These are phyloP conservation scores for Fusarium kyushuense DNA, from an alignment of 2,329 filamentous ascomycete genomes.

Conservation along the genomic window DNA sequence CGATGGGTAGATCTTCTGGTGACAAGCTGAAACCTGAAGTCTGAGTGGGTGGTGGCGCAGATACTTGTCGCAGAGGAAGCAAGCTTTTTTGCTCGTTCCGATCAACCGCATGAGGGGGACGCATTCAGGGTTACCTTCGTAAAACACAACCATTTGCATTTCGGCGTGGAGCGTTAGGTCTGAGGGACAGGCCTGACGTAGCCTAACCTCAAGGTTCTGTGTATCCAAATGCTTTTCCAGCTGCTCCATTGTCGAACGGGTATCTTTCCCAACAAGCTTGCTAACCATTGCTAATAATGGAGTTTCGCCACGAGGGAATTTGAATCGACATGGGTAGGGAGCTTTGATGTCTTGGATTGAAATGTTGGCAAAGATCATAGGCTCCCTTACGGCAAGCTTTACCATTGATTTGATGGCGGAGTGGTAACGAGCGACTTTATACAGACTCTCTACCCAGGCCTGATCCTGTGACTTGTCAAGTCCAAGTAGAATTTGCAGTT, in stretches of 20 bases:
- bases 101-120: constrained; percentile 45
- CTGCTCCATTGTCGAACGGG: constrained; percentile 24
- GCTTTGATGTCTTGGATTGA: neutral
- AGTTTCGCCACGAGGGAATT: neutral
- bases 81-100: constrained; percentile 52
- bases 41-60: constrained; percentile 43
- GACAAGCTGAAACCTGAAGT: constrained; percentile 47
- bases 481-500: constrained; percentile 32
- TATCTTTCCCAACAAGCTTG: neutral
- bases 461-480: constrained; percentile 3
- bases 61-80: constrained; percentile 49
- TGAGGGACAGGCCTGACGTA: constrained; percentile 40
- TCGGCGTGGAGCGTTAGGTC: constrained; percentile 50
- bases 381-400: constrained; percentile 45
- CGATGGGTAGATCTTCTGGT: constrained; percentile 51
- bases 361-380: constrained; percentile 30
- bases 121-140: constrained; percentile 43
- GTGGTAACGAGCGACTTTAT: constrained; percentile 49
- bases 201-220: constrained; percentile 2
- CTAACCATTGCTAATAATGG: neutral
- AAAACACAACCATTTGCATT: constrained; percentile 51
- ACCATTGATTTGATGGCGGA: constrained; percentile 47
- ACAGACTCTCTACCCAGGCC: constrained; percentile 28
- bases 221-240: neutral
- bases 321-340: neutral